A percentile compares a stretch with the other conserved stretches of the same genome.
phyloP scores from a whole-genome alignment of 805 yeast genomes.

The Lachancea cidri region DNA sequence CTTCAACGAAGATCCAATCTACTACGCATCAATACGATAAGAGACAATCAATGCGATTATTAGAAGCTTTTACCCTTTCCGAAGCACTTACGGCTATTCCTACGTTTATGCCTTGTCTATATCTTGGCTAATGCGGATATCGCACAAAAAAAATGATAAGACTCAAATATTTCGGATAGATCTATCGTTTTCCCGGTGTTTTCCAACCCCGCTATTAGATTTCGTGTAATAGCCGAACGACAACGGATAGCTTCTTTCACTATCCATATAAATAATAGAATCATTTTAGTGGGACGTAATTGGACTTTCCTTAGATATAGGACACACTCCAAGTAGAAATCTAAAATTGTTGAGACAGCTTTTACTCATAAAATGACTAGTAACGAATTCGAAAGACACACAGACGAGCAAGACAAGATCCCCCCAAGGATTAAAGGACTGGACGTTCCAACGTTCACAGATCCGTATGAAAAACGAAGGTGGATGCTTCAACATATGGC shows the following conservation, averaged over 20 bases:
- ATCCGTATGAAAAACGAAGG: conserved; percentile 7
- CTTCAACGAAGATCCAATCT: too few species aligned
- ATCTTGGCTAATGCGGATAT: too few species aligned
- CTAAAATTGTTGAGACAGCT: too few species aligned
- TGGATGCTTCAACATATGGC: conserved; percentile 58
- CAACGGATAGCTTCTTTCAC: background rate
- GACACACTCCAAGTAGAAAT: background rate
- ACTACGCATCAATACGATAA: too few species aligned
- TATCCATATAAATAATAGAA: background rate
- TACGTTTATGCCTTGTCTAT: too few species aligned
- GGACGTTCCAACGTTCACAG: conserved; percentile 5
- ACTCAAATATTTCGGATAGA: background rate
- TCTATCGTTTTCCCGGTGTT: background rate
- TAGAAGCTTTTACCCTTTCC: too few species aligned
- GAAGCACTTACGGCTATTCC: too few species aligned
- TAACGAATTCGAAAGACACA: background rate
- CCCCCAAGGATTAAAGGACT: conserved; percentile 1
- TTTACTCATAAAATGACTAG: too few species aligned
- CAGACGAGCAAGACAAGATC: background rate
- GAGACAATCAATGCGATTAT: too few species aligned
- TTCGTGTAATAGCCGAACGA: background rate
- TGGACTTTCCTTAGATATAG: background rate
- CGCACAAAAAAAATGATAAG: too few species aligned
- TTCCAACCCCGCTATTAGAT: background rate
- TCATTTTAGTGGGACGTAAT: background rate